Conservation (phyloP, 1,139 yeast species). For the Magnusiomyces suaveolens region DNA sequence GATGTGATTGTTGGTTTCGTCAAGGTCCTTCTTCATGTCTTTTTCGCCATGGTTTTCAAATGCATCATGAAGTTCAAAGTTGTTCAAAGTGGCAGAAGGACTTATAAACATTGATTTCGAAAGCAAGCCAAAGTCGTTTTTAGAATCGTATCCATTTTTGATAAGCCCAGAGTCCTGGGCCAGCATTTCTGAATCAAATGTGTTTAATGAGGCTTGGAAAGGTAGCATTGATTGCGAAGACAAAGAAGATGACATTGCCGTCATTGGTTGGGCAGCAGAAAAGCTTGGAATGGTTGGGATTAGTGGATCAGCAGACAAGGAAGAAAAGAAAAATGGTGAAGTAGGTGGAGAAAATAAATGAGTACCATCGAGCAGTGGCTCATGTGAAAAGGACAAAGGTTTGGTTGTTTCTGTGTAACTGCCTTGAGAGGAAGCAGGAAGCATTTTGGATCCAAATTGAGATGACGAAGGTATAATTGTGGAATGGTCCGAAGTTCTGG, state of each 20-base stretch:
- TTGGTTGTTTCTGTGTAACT: background rate
- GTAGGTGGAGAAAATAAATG: constrained; percentile 2
- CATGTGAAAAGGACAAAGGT: background rate
- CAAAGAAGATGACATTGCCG: background rate
- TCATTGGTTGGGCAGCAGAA: too few relatives aligned
- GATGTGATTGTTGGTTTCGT: too few relatives aligned
- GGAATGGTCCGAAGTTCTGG: too few relatives aligned
- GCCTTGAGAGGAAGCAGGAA: background rate
- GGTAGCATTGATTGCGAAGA: background rate
- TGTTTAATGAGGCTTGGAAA: background rate
- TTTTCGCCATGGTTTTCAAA: too few relatives aligned
- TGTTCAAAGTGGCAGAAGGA: too few relatives aligned
- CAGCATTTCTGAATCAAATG: background rate
- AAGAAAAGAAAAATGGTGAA: background rate
- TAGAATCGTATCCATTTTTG: too few relatives aligned
- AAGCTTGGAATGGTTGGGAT: background rate
- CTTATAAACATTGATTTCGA: background rate
- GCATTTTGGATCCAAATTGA: background rate
- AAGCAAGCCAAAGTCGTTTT: background rate
- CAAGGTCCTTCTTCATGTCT: too few relatives aligned
- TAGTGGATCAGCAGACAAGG: background rate
- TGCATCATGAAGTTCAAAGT: too few relatives aligned
- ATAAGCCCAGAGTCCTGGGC: background rate
- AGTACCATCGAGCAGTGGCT: background rate
- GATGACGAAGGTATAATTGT: background rate